Evolutionary conservation across 1,284 basidiomycete genomes (phyloP).

Genomic region (Trametes pubescens): DNA sequence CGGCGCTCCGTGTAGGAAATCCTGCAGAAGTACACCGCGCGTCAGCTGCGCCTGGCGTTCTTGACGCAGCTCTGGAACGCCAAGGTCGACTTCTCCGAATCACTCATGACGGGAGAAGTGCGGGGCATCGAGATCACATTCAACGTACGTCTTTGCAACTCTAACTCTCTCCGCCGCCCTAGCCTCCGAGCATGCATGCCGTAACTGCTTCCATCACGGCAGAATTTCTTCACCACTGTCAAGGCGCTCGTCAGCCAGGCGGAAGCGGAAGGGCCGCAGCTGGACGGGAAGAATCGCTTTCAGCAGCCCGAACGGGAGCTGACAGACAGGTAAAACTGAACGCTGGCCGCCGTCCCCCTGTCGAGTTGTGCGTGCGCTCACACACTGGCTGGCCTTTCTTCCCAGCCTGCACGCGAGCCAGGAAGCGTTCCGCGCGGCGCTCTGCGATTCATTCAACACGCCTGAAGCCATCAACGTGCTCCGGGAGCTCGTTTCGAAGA

Average conservation of each 20-base stretch:
- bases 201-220: slow-evolving; percentile 23
- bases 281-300: slow-evolving; percentile 70
- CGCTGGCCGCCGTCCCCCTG: not conserved
- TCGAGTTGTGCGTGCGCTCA: not conserved
- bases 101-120: slow-evolving; percentile 89
- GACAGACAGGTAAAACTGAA: slow-evolving; percentile 58
- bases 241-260: slow-evolving; percentile 81
- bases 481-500: slow-evolving; percentile 85
- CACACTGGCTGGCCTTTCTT: slow-evolving; percentile 9
- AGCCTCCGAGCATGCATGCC: slow-evolving; percentile 5
- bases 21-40: slow-evolving; percentile 83
- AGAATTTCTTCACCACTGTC: slow-evolving; percentile 95
- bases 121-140: slow-evolving; percentile 86
- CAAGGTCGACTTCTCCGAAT: slow-evolving; percentile 95
- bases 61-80: slow-evolving; percentile 92
- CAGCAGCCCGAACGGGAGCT: slow-evolving; percentile 73
- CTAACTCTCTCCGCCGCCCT: slow-evolving; percentile 1
- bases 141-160: slow-evolving; percentile 67
- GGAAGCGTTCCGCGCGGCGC: slow-evolving; percentile 83
- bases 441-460: slow-evolving; percentile 99
- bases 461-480: slow-evolving; percentile 83
- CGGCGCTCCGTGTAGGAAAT: slow-evolving; percentile 73
- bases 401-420: slow-evolving; percentile 81
- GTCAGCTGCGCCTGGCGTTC: slow-evolving; percentile 96
- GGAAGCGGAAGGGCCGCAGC: slow-evolving; percentile 54